Conservation (phyloP, 768 basidiomycete genomes). For the Tricholoma hemisulphureum region DNA sequence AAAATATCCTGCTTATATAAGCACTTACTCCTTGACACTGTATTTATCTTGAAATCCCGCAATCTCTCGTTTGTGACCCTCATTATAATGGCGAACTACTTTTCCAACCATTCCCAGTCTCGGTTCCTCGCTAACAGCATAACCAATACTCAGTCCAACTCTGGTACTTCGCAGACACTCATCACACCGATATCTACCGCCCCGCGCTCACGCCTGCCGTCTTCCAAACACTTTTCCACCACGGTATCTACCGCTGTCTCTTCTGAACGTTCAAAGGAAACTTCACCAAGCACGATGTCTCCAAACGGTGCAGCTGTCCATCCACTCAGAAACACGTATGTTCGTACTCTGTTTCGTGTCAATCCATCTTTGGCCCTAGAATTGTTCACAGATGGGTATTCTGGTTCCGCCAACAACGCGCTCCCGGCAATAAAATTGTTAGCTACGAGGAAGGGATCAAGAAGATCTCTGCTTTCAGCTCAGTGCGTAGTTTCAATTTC, state of each 20-base stretch:
- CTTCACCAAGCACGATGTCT: conserved; percentile 29
- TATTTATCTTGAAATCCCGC: conserved; percentile 2
- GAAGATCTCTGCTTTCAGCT: conserved; percentile 86
- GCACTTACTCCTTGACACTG: conserved; percentile 11
- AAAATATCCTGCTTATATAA: conserved; percentile 12
- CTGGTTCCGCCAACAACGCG: conserved; percentile 89
- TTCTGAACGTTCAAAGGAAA: conserved; percentile 49
- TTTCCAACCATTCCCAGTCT: conserved; percentile 78
- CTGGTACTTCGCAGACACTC: conserved; percentile 23
- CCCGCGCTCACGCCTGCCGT: conserved; percentile 47
- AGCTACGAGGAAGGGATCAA: conserved; percentile 96
- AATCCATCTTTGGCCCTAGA: conserved; percentile 15
- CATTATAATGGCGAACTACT: conserved; percentile 64
- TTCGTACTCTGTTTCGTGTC: conserved; percentile 48
- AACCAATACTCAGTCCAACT: conserved; percentile 21
- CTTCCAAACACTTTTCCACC: conserved; percentile 72
- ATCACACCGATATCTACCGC: conserved; percentile 23
- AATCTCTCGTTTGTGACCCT: conserved; percentile 7
- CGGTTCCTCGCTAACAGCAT: conserved; percentile 61
- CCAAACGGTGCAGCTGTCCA: conserved; percentile 51
- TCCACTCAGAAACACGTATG: conserved; percentile 86
- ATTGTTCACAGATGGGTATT: conserved; percentile 71
- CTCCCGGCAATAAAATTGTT: conserved; percentile 84
- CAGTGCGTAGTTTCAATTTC: conserved; percentile 51
- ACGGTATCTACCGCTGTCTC: conserved; percentile 44